Conservation (phyloP, 2,329 filamentous ascomycete genomes). For the Dendryphion nanum region DNA sequence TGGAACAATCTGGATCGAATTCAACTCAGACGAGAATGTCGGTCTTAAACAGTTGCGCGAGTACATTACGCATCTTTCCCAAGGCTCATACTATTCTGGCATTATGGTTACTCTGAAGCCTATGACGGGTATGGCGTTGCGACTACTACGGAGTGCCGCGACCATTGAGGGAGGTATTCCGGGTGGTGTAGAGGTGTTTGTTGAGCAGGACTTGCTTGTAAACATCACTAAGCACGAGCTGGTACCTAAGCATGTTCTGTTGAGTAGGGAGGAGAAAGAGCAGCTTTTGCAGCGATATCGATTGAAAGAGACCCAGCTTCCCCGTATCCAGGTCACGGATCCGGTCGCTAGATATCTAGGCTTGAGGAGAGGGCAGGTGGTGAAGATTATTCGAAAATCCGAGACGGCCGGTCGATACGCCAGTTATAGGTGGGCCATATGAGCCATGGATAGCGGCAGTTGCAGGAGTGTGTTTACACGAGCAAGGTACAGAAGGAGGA, state of each 20-base stretch:
- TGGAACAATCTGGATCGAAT: slow-evolving; percentile 91
- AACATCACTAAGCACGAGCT: slow-evolving; percentile 98
- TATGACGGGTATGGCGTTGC: slow-evolving; percentile 73
- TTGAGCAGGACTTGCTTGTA: slow-evolving; percentile 91
- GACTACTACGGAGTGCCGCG: slow-evolving; percentile 30
- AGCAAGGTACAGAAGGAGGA: no score
- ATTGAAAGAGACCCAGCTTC: slow-evolving; percentile 95
- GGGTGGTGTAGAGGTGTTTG: slow-evolving; percentile 89
- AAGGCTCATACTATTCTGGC: slow-evolving; percentile 81
- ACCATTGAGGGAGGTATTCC: slow-evolving; percentile 57
- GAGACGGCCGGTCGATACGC: slow-evolving; percentile 97
- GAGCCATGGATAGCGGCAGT: slow-evolving; percentile 7
- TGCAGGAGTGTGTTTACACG: no score
- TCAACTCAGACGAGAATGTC: slow-evolving; percentile 74
- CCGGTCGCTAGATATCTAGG: slow-evolving; percentile 92
- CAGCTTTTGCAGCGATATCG: slow-evolving; percentile 85
- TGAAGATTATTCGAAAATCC: slow-evolving; percentile 95
- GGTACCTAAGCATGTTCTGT: slow-evolving; percentile 87
- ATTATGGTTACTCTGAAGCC: slow-evolving; percentile 83
- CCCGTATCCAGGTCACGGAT: slow-evolving; percentile 85
- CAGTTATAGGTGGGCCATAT: slow-evolving; percentile 75
- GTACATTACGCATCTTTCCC: slow-evolving; percentile 79
- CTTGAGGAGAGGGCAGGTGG: slow-evolving; percentile 85
- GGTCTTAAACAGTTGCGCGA: slow-evolving; percentile 90
- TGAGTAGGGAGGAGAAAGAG: slow-evolving; percentile 86